Percentiles rank a stretch among this genome's conserved stretches.
phyloP scores from a whole-genome alignment of 192 early-diverging fungal species.

The Coemansia aciculifera region DNA sequence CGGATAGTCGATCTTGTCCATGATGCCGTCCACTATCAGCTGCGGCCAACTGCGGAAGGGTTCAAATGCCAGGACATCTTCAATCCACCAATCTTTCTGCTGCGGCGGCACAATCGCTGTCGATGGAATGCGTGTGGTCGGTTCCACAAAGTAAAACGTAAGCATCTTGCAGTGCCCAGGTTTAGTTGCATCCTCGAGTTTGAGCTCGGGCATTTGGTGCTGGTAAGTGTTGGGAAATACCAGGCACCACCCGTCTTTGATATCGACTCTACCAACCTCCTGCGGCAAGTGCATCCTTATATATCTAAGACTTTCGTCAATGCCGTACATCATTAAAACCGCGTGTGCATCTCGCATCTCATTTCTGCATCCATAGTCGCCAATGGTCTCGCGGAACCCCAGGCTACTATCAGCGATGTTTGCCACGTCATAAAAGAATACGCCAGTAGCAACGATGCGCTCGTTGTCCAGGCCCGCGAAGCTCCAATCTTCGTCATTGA shows the following conservation, averaged over 20 bases:
- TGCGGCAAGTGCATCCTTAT: slow-evolving; percentile 21
- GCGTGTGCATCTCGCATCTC: too few relatives aligned
- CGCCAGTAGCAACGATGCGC: slow-evolving; percentile 61
- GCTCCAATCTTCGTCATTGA: slow-evolving; percentile 58
- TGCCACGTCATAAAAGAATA: slow-evolving; percentile 61
- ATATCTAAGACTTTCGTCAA: slow-evolving; percentile 15
- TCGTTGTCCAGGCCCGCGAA: slow-evolving; percentile 65
- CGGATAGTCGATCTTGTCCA: slow-evolving; percentile 20
- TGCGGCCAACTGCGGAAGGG: slow-evolving; percentile 12
- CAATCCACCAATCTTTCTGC: slow-evolving; percentile 41
- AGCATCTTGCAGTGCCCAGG: slow-evolving; percentile 63
- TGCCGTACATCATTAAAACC: slow-evolving; percentile 20
- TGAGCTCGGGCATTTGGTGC: slow-evolving; percentile 58
- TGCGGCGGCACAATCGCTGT: slow-evolving; percentile 61
- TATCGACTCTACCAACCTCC: slow-evolving; percentile 34
- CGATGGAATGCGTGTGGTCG: slow-evolving; percentile 43
- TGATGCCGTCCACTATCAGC: slow-evolving; percentile 10
- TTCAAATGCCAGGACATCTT: background rate
- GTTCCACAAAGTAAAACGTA: slow-evolving; percentile 64
- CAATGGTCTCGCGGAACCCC: background rate
- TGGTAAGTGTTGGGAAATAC: slow-evolving; percentile 66
- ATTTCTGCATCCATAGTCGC: too few relatives aligned
- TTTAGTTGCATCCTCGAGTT: slow-evolving; percentile 49
- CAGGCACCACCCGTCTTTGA: slow-evolving; percentile 53
- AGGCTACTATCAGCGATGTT: slow-evolving; percentile 57